Evolutionary conservation across 371 early-diverging fungal species (phyloP).

Genomic region (Mucor irregularis): DNA sequence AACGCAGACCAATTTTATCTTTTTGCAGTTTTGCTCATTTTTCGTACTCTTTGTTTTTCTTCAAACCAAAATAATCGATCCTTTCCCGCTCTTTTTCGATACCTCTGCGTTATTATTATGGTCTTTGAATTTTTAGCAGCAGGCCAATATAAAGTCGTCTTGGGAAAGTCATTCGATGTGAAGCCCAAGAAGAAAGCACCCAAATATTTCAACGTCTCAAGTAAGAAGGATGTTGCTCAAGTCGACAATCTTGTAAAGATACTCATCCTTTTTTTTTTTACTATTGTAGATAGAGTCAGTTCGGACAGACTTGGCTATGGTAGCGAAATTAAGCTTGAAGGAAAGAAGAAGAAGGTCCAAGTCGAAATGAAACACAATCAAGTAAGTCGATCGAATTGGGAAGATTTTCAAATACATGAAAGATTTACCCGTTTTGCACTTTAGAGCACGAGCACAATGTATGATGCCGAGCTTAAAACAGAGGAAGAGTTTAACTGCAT

Average conservation of each 20-base stretch:
- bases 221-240: neutral
- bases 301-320: slow-evolving; percentile 1
- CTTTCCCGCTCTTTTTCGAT: too few species aligned
- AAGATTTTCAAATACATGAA: neutral
- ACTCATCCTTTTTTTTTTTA: neutral
- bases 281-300: neutral
- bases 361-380: slow-evolving; percentile 17
- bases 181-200: slow-evolving; percentile 16
- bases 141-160: slow-evolving; percentile 13
- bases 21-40: too few species aligned
- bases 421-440: neutral
- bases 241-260: neutral
- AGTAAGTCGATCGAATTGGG: neutral
- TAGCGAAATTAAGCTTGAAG: slow-evolving; percentile 15
- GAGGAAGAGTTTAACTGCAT: slow-evolving; percentile 20
- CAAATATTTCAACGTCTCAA: slow-evolving; percentile 17
- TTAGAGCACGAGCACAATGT: slow-evolving; percentile 3
- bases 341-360: slow-evolving; percentile 14
- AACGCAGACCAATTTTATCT: too few species aligned
- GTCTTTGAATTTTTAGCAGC: slow-evolving; percentile 12
- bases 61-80: too few species aligned
- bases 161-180: slow-evolving; percentile 22
- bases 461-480: slow-evolving; percentile 12
- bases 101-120: too few species aligned
- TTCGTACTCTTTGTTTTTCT: too few species aligned